Percentiles rank a stretch among this genome's conserved stretches.
Conservation (phyloP, 2,329 filamentous ascomycete species). For the Gremmenia infestans region DNA sequence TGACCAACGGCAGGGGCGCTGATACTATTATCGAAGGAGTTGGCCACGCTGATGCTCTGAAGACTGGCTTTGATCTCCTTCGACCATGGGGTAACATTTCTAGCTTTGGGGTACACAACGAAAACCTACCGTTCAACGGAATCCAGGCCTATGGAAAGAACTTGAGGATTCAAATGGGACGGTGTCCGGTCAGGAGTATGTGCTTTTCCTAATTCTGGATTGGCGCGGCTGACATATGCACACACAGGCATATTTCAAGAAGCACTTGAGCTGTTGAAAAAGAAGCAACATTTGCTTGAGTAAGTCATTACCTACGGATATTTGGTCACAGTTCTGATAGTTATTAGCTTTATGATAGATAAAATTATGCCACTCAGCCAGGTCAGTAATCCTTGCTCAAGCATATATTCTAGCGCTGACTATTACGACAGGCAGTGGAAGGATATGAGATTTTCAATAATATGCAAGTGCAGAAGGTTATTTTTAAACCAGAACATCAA, state of each 20-base stretch:
- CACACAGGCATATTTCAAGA: conserved; percentile 60
- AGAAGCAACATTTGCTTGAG: conserved; percentile 63
- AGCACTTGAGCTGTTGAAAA: conserved; percentile 58
- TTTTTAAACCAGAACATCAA: conserved; percentile 46
- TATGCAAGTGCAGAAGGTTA: conserved; percentile 69
- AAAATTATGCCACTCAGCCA: conserved; percentile 66
- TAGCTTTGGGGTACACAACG: conserved; percentile 73
- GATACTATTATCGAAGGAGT: conserved; percentile 82
- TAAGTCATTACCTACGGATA: conserved; percentile 37
- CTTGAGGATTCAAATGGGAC: conserved; percentile 64
- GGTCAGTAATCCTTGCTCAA: background rate
- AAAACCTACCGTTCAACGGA: conserved; percentile 60
- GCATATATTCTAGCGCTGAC: background rate
- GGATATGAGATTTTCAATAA: conserved; percentile 69
- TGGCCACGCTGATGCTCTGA: conserved; percentile 62
- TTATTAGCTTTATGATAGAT: conserved; percentile 66
- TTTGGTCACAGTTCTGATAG: conserved; percentile 15
- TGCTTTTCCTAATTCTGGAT: conserved; percentile 63
- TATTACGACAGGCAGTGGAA: conserved; percentile 45
- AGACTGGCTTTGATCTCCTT: conserved; percentile 65
- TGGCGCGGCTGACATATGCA: conserved; percentile 56
- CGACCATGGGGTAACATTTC: conserved; percentile 69
- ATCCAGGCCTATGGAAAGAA: conserved; percentile 67
- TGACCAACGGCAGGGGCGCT: conserved; percentile 75
- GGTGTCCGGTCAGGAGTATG: conserved; percentile 68